These are phyloP conservation scores for Daldinia loculata DNA, from an alignment of 495 filamentous ascomycete species.

Conservation along the genomic window DNA sequence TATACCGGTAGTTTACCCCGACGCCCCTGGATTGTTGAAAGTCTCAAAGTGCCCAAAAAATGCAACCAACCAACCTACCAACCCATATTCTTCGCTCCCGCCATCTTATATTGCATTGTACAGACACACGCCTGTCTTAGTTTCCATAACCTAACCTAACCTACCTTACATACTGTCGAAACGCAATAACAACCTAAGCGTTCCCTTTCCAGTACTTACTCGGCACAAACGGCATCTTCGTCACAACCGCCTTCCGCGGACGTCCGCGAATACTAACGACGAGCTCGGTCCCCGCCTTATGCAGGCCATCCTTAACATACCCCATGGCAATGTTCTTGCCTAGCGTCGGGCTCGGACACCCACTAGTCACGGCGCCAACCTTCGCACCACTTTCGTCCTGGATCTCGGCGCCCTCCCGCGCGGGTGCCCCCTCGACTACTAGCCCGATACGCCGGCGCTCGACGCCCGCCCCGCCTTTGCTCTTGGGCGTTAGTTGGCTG, in stretches of 20 bases:
- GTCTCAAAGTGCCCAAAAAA: constrained; percentile 5
- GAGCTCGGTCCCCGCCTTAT: constrained; percentile 88
- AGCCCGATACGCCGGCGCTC: constrained; percentile 79
- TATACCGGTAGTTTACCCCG: background rate
- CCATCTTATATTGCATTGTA: background rate
- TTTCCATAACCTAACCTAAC: too few species aligned
- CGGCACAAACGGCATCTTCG: constrained; percentile 93
- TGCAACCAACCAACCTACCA: background rate
- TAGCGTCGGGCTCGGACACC: constrained; percentile 85
- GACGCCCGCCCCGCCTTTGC: constrained; percentile 72
- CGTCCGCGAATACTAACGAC: constrained; percentile 83
- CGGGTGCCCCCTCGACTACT: constrained; percentile 84
- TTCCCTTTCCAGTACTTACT: constrained; percentile 67
- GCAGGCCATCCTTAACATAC: constrained; percentile 81
- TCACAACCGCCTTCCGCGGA: constrained; percentile 77
- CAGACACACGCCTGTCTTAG: too few species aligned
- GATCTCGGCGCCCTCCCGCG: constrained; percentile 87
- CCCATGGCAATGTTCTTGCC: constrained; percentile 96
- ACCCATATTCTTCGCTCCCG: background rate
- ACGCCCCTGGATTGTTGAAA: constrained; percentile 11
- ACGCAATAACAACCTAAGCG: too few species aligned
- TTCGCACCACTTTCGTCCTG: constrained; percentile 60
- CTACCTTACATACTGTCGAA: background rate
- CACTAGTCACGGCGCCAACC: constrained; percentile 79
- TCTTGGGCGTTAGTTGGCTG: constrained; percentile 71